These are phyloP conservation scores for Tricladium varicosporioides DNA, from an alignment of 2,329 filamentous ascomycete species.

Conservation along the genomic window DNA sequence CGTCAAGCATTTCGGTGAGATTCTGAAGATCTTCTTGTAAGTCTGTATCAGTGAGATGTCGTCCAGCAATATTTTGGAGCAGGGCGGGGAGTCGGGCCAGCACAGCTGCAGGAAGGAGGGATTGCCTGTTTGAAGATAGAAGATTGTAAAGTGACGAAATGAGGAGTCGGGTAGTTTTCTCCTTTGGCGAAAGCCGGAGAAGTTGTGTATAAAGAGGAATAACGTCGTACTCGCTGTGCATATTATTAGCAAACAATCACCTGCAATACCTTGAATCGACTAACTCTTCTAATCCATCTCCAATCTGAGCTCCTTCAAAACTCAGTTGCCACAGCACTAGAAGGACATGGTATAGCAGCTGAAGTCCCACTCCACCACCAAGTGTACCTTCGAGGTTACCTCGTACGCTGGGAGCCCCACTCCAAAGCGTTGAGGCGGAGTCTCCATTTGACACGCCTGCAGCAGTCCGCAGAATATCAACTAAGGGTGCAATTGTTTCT, in stretches of 20 bases:
- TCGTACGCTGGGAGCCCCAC: conserved; percentile 50
- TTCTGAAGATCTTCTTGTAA: conserved; percentile 60
- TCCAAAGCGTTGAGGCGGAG: conserved; percentile 61
- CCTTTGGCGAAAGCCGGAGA: conserved; percentile 88
- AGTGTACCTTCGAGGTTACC: conserved; percentile 61
- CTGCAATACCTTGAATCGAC: conserved; percentile 32
- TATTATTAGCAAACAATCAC: conserved; percentile 27
- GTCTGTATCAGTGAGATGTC: conserved; percentile 64
- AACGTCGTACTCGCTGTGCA: conserved; percentile 83
- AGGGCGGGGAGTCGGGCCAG: conserved; percentile 75
- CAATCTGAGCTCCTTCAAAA: conserved; percentile 77
- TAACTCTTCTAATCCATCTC: conserved; percentile 80
- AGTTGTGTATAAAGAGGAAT: conserved; percentile 90
- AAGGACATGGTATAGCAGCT: conserved; percentile 90
- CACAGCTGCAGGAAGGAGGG: conserved; percentile 78
- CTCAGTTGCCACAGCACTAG: conserved; percentile 95
- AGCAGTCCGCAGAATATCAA: conserved; percentile 78
- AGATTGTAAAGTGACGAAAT: conserved; percentile 89
- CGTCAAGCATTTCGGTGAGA: conserved; percentile 62
- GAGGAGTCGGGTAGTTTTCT: conserved; percentile 92
- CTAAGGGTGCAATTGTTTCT: conserved; percentile 78
- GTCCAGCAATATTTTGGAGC: conserved; percentile 60
- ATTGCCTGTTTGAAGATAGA: conserved; percentile 65
- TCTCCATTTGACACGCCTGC: conserved; percentile 70
- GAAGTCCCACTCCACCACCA: conserved; percentile 83